phyloP scores from a whole-genome alignment of 306 rosid genomes.

The Vigna trinervia region DNA sequence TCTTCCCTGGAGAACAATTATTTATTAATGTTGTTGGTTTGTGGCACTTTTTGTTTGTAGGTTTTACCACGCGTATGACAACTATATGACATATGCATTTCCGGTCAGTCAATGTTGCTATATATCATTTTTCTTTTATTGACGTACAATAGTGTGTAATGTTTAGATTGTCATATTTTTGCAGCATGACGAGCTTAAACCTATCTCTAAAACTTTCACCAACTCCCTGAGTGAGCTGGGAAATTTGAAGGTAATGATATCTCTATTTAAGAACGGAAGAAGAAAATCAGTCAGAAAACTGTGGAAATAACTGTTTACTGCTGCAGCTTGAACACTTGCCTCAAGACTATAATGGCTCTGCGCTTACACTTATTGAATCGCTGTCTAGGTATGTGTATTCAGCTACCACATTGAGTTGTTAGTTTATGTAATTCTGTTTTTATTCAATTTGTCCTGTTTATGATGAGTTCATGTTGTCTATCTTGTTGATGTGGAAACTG shows the following conservation, averaged over 20 bases:
- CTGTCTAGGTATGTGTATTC: conserved; percentile 73
- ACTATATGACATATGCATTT: conserved; percentile 89
- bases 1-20: conserved; percentile 11
- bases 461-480: not conserved
- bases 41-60: conserved; percentile 47
- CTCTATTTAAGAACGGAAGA: conserved; percentile 19
- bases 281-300: conserved; percentile 26
- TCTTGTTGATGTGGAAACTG: conserved; percentile 34
- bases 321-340: conserved; percentile 94
- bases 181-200: conserved; percentile 98
- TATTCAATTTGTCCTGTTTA: conserved; percentile 29
- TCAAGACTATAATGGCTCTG: conserved; percentile 81
- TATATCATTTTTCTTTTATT: conserved; percentile 34
- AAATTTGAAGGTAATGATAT: conserved; percentile 71
- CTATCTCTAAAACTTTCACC: conserved; percentile 82
- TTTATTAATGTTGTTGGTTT: conserved; percentile 17
- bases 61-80: conserved; percentile 97
- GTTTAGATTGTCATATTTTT: conserved; percentile 40
- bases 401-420: conserved; percentile 33
- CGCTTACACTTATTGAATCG: conserved; percentile 91
- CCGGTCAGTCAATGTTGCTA: conserved; percentile 67
- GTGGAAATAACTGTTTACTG: conserved; percentile 41
- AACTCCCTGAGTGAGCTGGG: conserved; percentile 94
- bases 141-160: conserved; percentile 9
- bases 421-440: conserved; percentile 21